Conservation (phyloP, 441 rosid species). For the Eutrema salsugineum region DNA sequence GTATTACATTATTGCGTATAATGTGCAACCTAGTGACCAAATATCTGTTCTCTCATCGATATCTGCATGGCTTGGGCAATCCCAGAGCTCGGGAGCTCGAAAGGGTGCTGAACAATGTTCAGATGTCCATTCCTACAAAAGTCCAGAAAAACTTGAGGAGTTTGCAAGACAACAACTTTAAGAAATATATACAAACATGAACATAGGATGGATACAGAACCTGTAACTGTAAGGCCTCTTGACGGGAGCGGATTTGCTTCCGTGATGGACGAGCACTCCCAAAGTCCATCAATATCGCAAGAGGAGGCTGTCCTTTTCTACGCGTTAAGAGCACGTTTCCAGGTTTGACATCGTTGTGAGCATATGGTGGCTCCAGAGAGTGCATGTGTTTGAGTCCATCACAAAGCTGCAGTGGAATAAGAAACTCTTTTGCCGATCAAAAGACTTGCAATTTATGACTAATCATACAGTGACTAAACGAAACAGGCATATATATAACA, state of each 20-base stretch:
- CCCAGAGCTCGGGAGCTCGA: constrained; percentile 99
- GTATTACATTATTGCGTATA: constrained; percentile 92
- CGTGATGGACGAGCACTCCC: constrained; percentile 93
- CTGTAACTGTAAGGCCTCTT: constrained; percentile 95
- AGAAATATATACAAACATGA: not conserved
- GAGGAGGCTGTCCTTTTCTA: constrained; percentile 82
- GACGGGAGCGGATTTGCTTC: constrained; percentile 82
- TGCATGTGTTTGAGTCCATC: constrained; percentile 99
- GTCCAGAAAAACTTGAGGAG: not conserved
- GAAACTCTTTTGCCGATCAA: constrained; percentile 8
- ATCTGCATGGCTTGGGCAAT: constrained; percentile 91
- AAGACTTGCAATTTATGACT: not conserved
- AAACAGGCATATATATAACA: no score
- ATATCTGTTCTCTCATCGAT: constrained; percentile 98
- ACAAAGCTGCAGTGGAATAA: constrained; percentile 63
- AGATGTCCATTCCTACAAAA: constrained; percentile 87
- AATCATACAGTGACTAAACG: not conserved
- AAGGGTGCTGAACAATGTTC: constrained; percentile 97
- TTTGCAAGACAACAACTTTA: constrained; percentile 12
- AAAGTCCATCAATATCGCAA: constrained; percentile 97
- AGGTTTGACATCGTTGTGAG: constrained; percentile 99
- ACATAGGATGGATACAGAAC: constrained; percentile 32
- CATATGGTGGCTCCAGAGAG: constrained; percentile 85
- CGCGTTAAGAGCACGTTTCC: constrained; percentile 93
- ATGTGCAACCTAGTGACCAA: constrained; percentile 98